Evolutionary conservation across 352 stramenopile genomes (phyloP).

Genomic region (Globisporangium paddicum): DNA sequence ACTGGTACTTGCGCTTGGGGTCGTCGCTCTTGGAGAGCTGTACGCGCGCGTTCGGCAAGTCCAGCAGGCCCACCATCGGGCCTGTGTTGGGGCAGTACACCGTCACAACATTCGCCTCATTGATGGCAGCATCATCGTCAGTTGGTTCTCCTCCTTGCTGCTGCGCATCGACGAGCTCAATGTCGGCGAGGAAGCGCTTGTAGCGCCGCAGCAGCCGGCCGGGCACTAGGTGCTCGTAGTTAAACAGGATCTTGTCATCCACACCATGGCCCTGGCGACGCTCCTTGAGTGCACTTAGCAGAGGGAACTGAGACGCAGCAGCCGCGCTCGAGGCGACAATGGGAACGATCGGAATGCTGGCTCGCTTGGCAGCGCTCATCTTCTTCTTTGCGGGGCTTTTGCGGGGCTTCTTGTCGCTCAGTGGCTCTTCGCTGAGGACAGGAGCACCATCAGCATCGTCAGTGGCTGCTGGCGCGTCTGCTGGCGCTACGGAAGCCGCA

Average conservation of each 20-base stretch:
- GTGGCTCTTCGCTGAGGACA: neutral
- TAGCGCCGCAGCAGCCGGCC: constrained; percentile 64
- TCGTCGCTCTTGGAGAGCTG: constrained; percentile 75
- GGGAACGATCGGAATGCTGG: constrained; percentile 5
- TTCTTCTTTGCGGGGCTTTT: neutral
- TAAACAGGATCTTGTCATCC: constrained; percentile 29
- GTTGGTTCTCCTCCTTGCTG: neutral
- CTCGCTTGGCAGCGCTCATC: neutral
- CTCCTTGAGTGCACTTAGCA: constrained; percentile 25
- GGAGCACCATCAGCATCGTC: neutral
- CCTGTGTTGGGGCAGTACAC: constrained; percentile 83
- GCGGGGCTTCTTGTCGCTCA: neutral
- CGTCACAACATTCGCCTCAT: constrained; percentile 36
- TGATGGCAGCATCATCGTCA: neutral
- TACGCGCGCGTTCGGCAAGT: constrained; percentile 55
- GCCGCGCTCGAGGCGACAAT: neutral
- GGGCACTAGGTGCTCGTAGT: constrained; percentile 49
- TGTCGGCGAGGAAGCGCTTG: constrained; percentile 81
- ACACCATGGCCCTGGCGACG: constrained; percentile 1
- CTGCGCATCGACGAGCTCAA: constrained; percentile 35
- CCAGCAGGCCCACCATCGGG: constrained; percentile 75
- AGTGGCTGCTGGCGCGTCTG: neutral
- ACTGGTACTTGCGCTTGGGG: constrained; percentile 76
- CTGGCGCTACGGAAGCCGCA: neutral
- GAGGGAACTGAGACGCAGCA: constrained; percentile 6